Base-by-base conservation (phyloP, 768 basidiomycete genomes). In the Pulveroboletus ravenelii region DNA sequence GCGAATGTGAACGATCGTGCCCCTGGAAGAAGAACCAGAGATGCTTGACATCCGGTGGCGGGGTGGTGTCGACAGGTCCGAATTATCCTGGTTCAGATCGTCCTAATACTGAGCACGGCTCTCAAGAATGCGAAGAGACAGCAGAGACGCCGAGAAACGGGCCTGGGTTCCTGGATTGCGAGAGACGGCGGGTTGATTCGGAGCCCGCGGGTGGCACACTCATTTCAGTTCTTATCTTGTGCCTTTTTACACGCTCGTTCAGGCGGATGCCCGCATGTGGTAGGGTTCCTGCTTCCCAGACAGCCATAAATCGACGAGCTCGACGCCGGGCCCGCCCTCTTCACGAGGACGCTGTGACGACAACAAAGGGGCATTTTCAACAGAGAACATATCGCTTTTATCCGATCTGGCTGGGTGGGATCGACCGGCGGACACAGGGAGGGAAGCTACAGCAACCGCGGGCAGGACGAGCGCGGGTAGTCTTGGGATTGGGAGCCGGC, bases 221-320 rank as follows among this genome's bases (percentile, higher is more conserved):
- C 43, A 36, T 20, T 9, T 73, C 69, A 42, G 72, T 50, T 70
- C 74, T 41, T 55, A 66, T 40, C 62, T 66, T 50, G 70, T 62
- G 54, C 32, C 71, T 61, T 52, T 62, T 64, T 5, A 70, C 70
- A 48, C 74, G 65, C 52, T 75, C 70, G 45, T 74, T 70, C 51
- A 79, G 61, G 42, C 71, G 65, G 10, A 75, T 54, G 5, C 77
- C 78, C 67, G 63, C 38, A 70, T 65, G 32, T 74, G 71, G 49
- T 78, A 75, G 18, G 70, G 70, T 40, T 75, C 73, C 74, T 75
- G 77, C 40, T 53, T 69, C 66, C 54, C 69, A 64, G 45, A 71
- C 40, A 57, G 76, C 50, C 75, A 75, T 48, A 74, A 55, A 32
- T 79, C 78, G 39, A 84, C 71, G 36, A 84, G 74, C 58, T 80